Evolutionary conservation across 2,329 filamentous ascomycete species (phyloP), one percentile per base, ranked within the genome.

Genomic region (Cadophora sp.): DNA sequence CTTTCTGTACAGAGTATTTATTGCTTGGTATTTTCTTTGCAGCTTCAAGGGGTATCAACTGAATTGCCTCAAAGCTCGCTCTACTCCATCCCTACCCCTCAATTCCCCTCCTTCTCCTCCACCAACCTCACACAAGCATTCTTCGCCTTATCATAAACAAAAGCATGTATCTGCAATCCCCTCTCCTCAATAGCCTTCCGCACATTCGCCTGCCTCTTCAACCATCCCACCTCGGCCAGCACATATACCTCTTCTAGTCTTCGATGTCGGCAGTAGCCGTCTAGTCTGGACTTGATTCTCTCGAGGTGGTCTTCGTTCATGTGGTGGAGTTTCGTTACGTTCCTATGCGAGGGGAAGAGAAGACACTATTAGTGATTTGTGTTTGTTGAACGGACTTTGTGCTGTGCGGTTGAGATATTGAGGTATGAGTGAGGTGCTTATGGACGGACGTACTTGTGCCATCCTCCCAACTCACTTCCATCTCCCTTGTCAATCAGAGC

Each of bases 221-320:
- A 76, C 51, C 83, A 83, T 67, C 86, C 83, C 43, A 90, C 80
- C 37, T 87, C 85, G 56, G 84, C 81, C 43, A 84, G 79, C 6
- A 91, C 88, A 75, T 91, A 91, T 69, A 90, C 79, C 78, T 91
- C 87, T 12, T 86, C 86, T 68, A 91, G 77, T 69, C 84, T 85
- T 27, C 83, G 77, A 9, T 83, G 81, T 65, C 83, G 82, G 51
- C 84, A 82, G 46, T 83, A 46, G 46, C 67, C 51, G 27, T 64
- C 55, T n/a, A 68, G 55, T 9, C 43, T 24, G 29, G 26, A 62
- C 31, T 67, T 51, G 58, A 40, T n/a, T 43, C 55, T 51, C 40
- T 56, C 29, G 40, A 64, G 55, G 68, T 69, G 61, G 63, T 64
- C 51, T 55, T 71, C 67, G 62, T 71, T 69, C 34, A 66, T 64